Evolutionary conservation across 257 asterid species (phyloP).

Genomic region (Petunia axillaris): DNA sequence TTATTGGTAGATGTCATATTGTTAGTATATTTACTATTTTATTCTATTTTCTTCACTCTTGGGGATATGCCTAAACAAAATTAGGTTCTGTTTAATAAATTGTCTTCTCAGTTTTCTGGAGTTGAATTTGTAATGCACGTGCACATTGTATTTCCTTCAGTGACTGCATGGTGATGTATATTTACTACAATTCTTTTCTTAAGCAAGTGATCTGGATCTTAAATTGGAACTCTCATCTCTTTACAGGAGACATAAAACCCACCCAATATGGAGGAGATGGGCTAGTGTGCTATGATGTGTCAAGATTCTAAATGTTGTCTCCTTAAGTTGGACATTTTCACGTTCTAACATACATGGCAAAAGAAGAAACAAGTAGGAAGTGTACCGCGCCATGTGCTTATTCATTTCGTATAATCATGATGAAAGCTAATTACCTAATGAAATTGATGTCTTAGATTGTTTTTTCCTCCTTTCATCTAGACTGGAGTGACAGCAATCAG

Average conservation of each 20-base stretch:
- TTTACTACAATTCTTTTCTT: neutral
- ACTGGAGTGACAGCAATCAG: slow-evolving; percentile 20
- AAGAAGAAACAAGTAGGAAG: neutral
- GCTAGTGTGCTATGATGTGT: neutral
- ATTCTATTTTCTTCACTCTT: neutral
- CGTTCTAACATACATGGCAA: neutral
- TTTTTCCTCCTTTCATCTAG: neutral
- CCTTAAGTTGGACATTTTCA: neutral
- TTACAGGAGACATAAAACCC: slow-evolving; percentile 8
- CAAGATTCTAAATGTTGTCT: neutral
- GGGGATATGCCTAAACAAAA: neutral
- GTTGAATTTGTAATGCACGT: neutral
- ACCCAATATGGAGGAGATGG: neutral
- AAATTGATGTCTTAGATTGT: neutral
- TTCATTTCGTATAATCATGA: neutral
- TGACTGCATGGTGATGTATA: neutral
- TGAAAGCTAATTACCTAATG: neutral
- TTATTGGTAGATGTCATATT: neutral
- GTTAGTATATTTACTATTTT: neutral
- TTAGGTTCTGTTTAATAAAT: neutral
- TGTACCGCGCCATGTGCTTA: neutral
- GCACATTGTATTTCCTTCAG: neutral
- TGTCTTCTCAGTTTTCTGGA: slow-evolving; percentile 15
- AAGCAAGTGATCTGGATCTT: neutral
- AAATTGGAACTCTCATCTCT: neutral